Evolutionary conservation across 257 asterid species (phyloP), one percentile per base, ranked within the genome.

Genomic region (Linaria vulgaris): DNA sequence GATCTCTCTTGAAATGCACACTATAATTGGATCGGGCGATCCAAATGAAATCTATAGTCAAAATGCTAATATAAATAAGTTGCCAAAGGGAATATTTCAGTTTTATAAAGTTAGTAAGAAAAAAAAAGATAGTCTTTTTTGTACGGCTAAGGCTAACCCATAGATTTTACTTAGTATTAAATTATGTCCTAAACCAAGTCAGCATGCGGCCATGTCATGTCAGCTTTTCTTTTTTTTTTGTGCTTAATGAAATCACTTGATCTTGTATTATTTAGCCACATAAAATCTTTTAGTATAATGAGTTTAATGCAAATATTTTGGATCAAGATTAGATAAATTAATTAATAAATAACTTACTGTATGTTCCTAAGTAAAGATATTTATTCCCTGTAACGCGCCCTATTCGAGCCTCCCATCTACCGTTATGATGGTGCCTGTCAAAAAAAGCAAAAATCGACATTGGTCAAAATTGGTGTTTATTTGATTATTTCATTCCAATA

Each of bases 391-490:
- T 74, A 6, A 87, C 94, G 5, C 91, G 88, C 51, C 98, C 98
- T 27, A 92, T 92, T 12, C 98, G 69, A 5, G 98, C 98, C 80
- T 92, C 98, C 98, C 98, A 92, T 66, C 98, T 84, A 19, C 98
- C 98, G 31, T 92, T 92, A 53, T 88, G 97, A 60, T 92, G 98
- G 82, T 92, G 98, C 91, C 98, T 91, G 79, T 60, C 67, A n/a
- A n/a, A n/a, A n/a, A n/a, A n/a, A n/a, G n/a, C n/a, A n/a, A n/a
- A n/a, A n/a, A n/a, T n/a, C n/a, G n/a, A n/a, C n/a, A 5, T 34
- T 23, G 12, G 34, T 27, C 41, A 34, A 34, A 3, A 34, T 34
- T 34, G 41, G 41, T 34, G 41, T 34, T 34, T n/a, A n/a, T n/a
- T n/a, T n/a, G n/a, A n/a, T 27, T 34, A 34, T 34, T 34, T 34